Percentiles rank a stretch among this genome's conserved stretches.
Conservation (phyloP, 2,329 filamentous ascomycete genomes). For the Ophiostoma piceae region DNA sequence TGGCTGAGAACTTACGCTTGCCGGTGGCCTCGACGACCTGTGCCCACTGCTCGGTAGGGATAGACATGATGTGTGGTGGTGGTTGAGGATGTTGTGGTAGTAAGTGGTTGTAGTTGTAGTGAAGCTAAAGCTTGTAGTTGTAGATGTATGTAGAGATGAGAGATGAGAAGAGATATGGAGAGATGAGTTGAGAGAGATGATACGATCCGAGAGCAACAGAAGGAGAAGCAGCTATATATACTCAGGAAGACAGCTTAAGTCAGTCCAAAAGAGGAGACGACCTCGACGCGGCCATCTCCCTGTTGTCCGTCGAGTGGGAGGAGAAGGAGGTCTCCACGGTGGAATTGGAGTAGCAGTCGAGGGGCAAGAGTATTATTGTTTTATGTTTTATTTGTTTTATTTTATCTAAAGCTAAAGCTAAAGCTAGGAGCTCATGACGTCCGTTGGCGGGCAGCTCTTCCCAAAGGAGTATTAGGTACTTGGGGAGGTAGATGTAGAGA, state of each 20-base stretch:
- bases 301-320: slow-evolving; percentile 16
- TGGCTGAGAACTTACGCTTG: slow-evolving; percentile 48
- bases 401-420: background rate
- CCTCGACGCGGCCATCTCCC: background rate
- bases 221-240: slow-evolving; percentile 21
- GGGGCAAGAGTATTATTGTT: background rate
- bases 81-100: slow-evolving; percentile 14
- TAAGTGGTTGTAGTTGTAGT: slow-evolving; percentile 1
- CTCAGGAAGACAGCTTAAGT: background rate
- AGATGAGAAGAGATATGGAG: background rate
- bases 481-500: background rate
- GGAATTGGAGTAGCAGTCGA: slow-evolving; percentile 15
- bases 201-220: background rate
- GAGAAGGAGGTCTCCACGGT: slow-evolving; percentile 7
- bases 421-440: background rate
- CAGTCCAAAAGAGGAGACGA: background rate
- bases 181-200: slow-evolving; percentile 6
- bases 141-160: background rate
- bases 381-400: background rate
- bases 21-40: slow-evolving; percentile 82
- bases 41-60: slow-evolving; percentile 85
- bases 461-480: slow-evolving; percentile 1
- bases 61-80: slow-evolving; percentile 37
- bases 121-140: slow-evolving; percentile 15
- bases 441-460: background rate